Base-by-base conservation (phyloP, 345 rosid species). In the Fremontodendron californicum region DNA sequence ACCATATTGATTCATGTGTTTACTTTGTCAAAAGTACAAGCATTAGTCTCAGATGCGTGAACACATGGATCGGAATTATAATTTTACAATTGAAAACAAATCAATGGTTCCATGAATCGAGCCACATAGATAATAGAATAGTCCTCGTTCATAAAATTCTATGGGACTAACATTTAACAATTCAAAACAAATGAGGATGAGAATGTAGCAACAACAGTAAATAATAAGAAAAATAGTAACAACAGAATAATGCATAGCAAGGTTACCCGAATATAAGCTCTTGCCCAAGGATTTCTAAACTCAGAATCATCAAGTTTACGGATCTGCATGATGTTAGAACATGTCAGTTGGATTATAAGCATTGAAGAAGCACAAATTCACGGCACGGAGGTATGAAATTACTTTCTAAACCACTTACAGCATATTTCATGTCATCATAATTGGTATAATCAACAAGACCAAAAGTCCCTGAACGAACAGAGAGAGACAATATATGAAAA, bases 381-480 rank as follows among this genome's bases (percentile, higher is more conserved):
- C 0, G 9, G 6, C n/a, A 15, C 6, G 27, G 33, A 64, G 54
- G 25, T 42, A 39, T 19, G 39, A 4, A 65, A n/a, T 19, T 5
- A 23, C 46, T 39, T 29, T 25, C 52, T 35, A 43, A 74, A 75
- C 29, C 76, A 87, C 95, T 89, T 86, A 94, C 97, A 58, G 97
- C 97, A 82, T 94, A 93, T 80, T 93, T 93, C 98, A 93, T 94
- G 89, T 93, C 98, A 23, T 94, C 97, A 75, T 88, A 81, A 82
- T 92, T 94, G 58, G 97, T 91, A 83, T 93, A 94, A 63, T 94
- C 98, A 49, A 94, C 98, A 81, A 94, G 51, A 71, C 97, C 97
- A 88, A 84, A 94, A 61, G 97, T 93, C 69, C 96, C 96, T 92
- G 88, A 79, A 63, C 23, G 61, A 23, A 60, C 29, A 74, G 13